These are phyloP conservation scores for Arachis monticola DNA, from an alignment of 331 rosid species.

Conservation along the genomic window DNA sequence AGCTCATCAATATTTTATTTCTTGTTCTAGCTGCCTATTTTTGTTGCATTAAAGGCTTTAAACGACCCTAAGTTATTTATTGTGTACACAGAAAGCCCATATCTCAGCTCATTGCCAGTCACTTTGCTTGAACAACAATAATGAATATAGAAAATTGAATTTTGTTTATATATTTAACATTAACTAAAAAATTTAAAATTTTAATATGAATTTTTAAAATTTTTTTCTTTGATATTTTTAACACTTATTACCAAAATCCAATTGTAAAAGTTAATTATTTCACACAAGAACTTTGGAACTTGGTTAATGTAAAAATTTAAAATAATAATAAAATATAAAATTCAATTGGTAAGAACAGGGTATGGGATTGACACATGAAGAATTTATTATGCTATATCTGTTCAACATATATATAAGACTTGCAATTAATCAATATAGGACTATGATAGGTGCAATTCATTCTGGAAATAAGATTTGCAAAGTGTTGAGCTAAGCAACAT, in stretches of 20 bases:
- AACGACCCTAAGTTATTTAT: neutral
- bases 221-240: too few relatives aligned
- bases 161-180: neutral
- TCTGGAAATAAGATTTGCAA: neutral
- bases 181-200: too few relatives aligned
- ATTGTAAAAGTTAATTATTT: too few relatives aligned
- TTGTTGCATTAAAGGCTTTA: neutral
- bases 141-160: neutral
- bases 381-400: neutral
- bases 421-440: too few relatives aligned
- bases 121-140: neutral
- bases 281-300: neutral
- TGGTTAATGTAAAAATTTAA: neutral
- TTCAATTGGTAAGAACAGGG: neutral
- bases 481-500: neutral
- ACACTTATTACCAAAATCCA: too few relatives aligned
- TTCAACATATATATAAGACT: neutral
- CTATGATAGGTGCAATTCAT: neutral
- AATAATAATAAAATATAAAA: neutral
- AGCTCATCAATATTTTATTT: neutral
- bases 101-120: neutral
- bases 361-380: constrained; percentile 10
- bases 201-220: too few relatives aligned
- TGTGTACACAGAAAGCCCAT: neutral
- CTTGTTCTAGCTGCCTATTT: neutral